A percentile compares a stretch with the other conserved stretches of the same genome.
phyloP scores from a whole-genome alignment of 2,329 filamentous ascomycete genomes.

The Fusarium algeriense region DNA sequence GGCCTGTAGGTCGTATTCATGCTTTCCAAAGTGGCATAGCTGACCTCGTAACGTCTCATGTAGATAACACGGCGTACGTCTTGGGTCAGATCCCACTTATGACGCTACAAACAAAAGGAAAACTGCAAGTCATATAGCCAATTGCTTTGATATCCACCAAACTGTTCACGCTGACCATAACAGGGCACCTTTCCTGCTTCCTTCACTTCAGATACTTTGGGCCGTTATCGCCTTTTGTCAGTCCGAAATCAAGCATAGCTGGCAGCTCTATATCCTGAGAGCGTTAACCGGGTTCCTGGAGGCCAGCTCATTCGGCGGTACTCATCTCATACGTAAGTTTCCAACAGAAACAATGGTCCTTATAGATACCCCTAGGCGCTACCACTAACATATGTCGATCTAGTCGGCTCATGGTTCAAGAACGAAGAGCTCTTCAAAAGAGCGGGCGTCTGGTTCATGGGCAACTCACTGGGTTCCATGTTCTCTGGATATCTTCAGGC shows the following conservation, averaged over 20 bases:
- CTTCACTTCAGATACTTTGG: not conserved
- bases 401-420: slow-evolving; percentile 14
- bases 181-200: slow-evolving; percentile 2
- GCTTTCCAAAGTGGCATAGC: rapidly evolving
- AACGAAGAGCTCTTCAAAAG: slow-evolving; percentile 10
- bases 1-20: not conserved
- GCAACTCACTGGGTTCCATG: not conserved
- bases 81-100: slow-evolving; percentile 4
- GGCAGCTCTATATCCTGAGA: not conserved
- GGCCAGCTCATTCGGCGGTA: not conserved
- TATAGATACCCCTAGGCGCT: rapidly evolving
- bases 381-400: rapidly evolving
- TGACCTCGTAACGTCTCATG: rapidly evolving
- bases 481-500: slow-evolving; percentile 1
- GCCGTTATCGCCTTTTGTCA: not conserved
- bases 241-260: slow-evolving; percentile 4
- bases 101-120: slow-evolving; percentile 13
- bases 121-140: not conserved
- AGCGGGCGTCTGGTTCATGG: slow-evolving; percentile 13
- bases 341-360: rapidly evolving
- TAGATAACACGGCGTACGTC: slow-evolving; percentile 6
- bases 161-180: rapidly evolving
- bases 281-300: not conserved
- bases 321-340: not conserved
- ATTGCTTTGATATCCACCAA: rapidly evolving